Evolutionary conservation across 192 early-diverging fungal genomes (phyloP), one percentile per base, ranked within the genome.

Genomic region (Gryganskiella cystojenkinii): DNA sequence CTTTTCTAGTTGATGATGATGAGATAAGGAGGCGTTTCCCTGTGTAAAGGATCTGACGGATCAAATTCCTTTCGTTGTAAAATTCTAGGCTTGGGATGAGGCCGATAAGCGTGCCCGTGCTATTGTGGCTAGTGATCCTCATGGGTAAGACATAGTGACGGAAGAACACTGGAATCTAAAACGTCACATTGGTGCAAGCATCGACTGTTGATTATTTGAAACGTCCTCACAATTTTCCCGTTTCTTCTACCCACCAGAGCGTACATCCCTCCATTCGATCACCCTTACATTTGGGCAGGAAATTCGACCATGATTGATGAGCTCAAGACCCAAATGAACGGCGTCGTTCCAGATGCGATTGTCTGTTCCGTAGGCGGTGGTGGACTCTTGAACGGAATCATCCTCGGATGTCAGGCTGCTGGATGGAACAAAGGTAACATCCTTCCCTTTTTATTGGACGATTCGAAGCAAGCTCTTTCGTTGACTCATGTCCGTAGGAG

Each of bases 361-460:
- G 71, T 93, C 49, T 83, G 83, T 35, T 70, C 85, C 3, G 90
- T 93, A 5, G 92, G 92, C 6, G 91, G 92, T 33, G 92, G 92
- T 27, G 92, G 89, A 0, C 63, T 92, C 62, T 72, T 93, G 33
- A 88, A 89, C 22, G 92, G 92, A 13, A 56, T 93, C 13, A 85
- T 93, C 57, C 80, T 83, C 27, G 92, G 92, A 0, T 70, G 89
- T 13, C 85, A 88, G 44, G 80, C 72, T 50, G 82, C 82, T 50
- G 84, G 81, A 0, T 91, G 92, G 92, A 67, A 83, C 44, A 80
- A 87, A 25, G 81, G 67, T 78, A 64, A 47, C 24, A 1, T n/a
- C n/a, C 28, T 33, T n/a, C 8, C 15, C 24, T 57, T 19, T 50
- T 50, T 11, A 19, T 1, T 37, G 5, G 31, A 31, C 8, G 53